Base-by-base conservation (phyloP, 2,329 filamentous ascomycete species). In the Boeremia exigua region DNA sequence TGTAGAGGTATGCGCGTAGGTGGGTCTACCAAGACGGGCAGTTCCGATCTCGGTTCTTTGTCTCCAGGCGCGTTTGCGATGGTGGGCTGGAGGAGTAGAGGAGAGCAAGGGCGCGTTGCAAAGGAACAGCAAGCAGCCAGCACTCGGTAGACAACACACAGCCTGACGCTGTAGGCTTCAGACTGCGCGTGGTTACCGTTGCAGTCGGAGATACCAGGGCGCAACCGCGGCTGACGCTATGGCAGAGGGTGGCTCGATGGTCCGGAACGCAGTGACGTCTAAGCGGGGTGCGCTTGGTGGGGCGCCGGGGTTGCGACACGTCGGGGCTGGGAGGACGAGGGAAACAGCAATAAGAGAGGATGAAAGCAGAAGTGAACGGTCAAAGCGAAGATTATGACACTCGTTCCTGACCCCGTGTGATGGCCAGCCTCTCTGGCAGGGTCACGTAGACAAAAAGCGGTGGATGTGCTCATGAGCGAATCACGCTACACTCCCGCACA, bases 381-480 rank as follows among this genome's bases (percentile, higher is more conserved):
- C 48, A 54, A 52, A 42, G 47, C 25, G 42, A 61, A 45, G 61
- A 57, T 49, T 47, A 63, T 50, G 54, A 52, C 58, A 52, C 44
- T 47, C 51, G 57, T 63, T 61, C 61, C 57, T 68, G 61, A 59
- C 56, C 64, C 59, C 64, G 61, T 69, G 61, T 61, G 60, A 51
- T 65, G 63, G 62, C 62, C 50, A 54, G 49, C 45, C 59, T 60
- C 63, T 63, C 60, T 61, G 40, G 49, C 48, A 51, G 58, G 53
- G 63, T 67, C 68, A 71, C 66, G 67, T 65, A 60, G 54, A 61
- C 60, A 58, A 63, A 64, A 56, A 56, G 65, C 65, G 63, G 63
- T 66, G 58, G 59, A 58, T 54, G 62, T 56, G 42, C 56, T 39
- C 45, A 59, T 61, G 57, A 59, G 56, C 67, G 61, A 70, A 71